A percentile compares a stretch with the other conserved stretches of the same genome.
These are phyloP conservation scores for Pyrrhoderma lamaoense DNA, from an alignment of 1,284 basidiomycete species.

Conservation along the genomic window DNA sequence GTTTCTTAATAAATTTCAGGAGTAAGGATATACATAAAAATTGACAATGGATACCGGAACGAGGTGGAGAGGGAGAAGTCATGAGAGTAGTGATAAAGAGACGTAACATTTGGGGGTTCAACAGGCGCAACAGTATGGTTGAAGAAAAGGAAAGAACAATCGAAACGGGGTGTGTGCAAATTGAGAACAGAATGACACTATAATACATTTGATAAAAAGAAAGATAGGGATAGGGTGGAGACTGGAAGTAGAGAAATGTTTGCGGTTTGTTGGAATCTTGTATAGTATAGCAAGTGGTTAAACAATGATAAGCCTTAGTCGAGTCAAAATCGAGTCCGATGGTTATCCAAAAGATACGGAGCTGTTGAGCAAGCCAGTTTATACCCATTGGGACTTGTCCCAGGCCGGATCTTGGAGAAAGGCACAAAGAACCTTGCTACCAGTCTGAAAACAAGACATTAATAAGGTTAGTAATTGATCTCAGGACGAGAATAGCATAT, in stretches of 20 bases:
- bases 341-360: too few species aligned
- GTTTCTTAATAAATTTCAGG: too few species aligned
- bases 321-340: too few species aligned
- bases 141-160: background rate
- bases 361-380: too few species aligned
- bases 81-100: background rate
- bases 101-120: background rate
- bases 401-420: slow-evolving; percentile 90
- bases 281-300: background rate
- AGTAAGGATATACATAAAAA: background rate
- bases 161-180: background rate
- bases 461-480: too few species aligned
- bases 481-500: too few species aligned
- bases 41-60: background rate
- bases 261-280: background rate
- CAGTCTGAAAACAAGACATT: slow-evolving; percentile 54
- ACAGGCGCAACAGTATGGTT: background rate
- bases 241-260: background rate
- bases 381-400: slow-evolving; percentile 74
- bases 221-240: background rate
- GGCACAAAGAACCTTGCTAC: slow-evolving; percentile 93
- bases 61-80: background rate
- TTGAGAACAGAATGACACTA: slow-evolving; percentile 5
- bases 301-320: too few species aligned
- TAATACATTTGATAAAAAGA: slow-evolving; percentile 6